Evolutionary conservation across 2,329 filamentous ascomycete genomes (phyloP).

Genomic region (Dactylonectria macrodidyma): DNA sequence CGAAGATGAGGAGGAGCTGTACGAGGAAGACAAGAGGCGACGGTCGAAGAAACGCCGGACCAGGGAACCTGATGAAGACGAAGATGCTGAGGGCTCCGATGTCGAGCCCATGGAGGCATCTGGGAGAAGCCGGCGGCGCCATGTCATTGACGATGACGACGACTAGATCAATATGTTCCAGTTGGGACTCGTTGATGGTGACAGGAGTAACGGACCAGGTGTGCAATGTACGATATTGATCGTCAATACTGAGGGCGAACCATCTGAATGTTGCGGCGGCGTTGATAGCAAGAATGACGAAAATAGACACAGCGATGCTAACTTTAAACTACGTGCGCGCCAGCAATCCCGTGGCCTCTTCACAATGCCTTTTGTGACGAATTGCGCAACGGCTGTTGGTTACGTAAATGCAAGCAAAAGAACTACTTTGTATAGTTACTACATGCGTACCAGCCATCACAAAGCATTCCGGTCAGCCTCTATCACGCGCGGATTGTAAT

Average conservation of each 20-base stretch:
- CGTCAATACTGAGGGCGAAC: slow-evolving; percentile 3
- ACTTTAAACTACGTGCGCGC: not conserved
- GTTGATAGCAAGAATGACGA: slow-evolving; percentile 28
- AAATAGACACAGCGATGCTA: slow-evolving; percentile 20
- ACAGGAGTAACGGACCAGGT: not conserved
- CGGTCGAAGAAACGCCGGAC: slow-evolving; percentile 67
- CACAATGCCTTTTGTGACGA: not conserved
- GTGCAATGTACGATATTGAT: slow-evolving; percentile 20
- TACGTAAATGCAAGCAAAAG: not conserved
- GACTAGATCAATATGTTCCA: slow-evolving; percentile 54
- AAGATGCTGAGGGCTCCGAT: slow-evolving; percentile 69
- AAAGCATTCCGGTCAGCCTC: slow-evolving; percentile 2
- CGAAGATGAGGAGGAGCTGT: slow-evolving; percentile 72
- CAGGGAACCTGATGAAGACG: slow-evolving; percentile 59
- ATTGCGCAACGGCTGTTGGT: not conserved
- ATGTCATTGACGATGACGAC: slow-evolving; percentile 73
- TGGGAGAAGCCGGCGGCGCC: slow-evolving; percentile 67
- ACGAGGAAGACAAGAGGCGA: slow-evolving; percentile 66
- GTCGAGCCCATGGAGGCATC: slow-evolving; percentile 62
- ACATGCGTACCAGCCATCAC: not conserved
- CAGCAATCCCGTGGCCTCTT: not conserved
- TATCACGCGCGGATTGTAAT: slow-evolving; percentile 6
- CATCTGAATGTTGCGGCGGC: slow-evolving; percentile 12
- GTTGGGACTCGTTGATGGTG: not conserved
- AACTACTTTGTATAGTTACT: not conserved